These are phyloP conservation scores for Claviceps digitariae DNA, from an alignment of 2,329 filamentous ascomycete species.

Conservation along the genomic window DNA sequence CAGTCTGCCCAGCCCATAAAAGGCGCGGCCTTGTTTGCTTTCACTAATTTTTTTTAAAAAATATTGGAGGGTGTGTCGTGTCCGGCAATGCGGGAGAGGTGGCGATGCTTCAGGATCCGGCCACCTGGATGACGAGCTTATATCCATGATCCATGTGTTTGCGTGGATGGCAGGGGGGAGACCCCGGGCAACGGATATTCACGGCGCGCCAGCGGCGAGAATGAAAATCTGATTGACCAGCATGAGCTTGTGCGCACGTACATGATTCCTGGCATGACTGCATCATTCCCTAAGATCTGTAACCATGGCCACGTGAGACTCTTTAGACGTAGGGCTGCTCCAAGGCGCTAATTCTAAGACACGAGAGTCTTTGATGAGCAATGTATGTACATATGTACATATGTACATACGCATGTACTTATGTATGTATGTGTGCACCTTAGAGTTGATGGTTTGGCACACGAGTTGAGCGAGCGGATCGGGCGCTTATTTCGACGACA, in stretches of 20 bases:
- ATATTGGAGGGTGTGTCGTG: not conserved
- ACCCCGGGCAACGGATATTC: not conserved
- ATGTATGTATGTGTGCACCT: not conserved
- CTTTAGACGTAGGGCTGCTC: not conserved
- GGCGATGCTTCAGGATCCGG: not conserved
- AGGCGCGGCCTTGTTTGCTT: not conserved
- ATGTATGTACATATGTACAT: not conserved
- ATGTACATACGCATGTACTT: not conserved
- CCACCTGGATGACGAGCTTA: not conserved
- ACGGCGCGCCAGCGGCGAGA: not conserved
- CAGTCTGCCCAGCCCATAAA: not conserved
- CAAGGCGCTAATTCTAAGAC: not conserved
- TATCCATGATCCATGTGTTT: not conserved
- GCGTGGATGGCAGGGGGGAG: not conserved
- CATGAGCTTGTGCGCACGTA: not conserved
- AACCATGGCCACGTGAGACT: not conserved
- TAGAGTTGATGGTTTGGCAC: not conserved
- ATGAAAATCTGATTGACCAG: not conserved
- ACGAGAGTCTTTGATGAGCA: not conserved
- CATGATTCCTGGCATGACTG: not conserved
- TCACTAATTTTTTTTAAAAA: not conserved
- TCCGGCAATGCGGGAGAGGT: not conserved
- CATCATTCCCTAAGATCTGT: not conserved
- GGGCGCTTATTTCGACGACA: not conserved
- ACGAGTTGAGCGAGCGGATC: not conserved